phyloP scores from a whole-genome alignment of 768 basidiomycete species.

The Pleurotus citrinopileatus region DNA sequence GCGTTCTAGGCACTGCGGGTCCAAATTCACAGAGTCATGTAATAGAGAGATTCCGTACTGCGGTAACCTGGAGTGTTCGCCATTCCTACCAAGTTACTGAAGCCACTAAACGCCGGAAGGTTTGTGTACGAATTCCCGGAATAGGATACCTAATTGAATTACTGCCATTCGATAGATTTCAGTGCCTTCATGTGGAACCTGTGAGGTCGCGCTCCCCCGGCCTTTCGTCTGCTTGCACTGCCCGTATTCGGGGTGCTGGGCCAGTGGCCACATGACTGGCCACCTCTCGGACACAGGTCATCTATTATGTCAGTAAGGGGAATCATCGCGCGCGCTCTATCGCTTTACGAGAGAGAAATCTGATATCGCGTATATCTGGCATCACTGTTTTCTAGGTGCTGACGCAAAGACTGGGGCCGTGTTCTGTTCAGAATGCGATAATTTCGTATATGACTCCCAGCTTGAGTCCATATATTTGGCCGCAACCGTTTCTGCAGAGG shows the following conservation, averaged over 20 bases:
- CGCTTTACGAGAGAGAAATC: not conserved
- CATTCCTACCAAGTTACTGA: conserved; percentile 43
- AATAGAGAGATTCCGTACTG: conserved; percentile 50
- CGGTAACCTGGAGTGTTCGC: conserved; percentile 53
- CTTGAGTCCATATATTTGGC: conserved; percentile 46
- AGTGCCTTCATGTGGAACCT: conserved; percentile 62
- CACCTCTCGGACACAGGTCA: conserved; percentile 63
- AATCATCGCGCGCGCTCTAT: not conserved
- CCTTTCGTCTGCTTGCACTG: conserved; percentile 79
- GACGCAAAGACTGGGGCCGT: conserved; percentile 74
- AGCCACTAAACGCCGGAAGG: conserved; percentile 65
- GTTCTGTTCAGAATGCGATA: conserved; percentile 71
- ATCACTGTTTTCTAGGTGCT: conserved; percentile 47
- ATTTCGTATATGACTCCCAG: conserved; percentile 63
- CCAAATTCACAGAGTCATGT: conserved; percentile 20
- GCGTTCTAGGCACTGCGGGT: conserved; percentile 28
- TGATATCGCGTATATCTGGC: not conserved
- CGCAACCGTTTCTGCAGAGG: conserved; percentile 52
- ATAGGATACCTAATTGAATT: not conserved
- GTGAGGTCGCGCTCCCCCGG: conserved; percentile 50
- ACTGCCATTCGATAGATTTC: conserved; percentile 35
- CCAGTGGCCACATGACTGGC: conserved; percentile 46
- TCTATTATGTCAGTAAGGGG: conserved; percentile 54
- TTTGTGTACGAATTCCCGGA: conserved; percentile 22
- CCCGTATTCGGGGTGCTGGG: conserved; percentile 69